Evolutionary conservation across 257 asterid species (phyloP), one percentile per base, ranked within the genome.

Genomic region (Plantago ovata): DNA sequence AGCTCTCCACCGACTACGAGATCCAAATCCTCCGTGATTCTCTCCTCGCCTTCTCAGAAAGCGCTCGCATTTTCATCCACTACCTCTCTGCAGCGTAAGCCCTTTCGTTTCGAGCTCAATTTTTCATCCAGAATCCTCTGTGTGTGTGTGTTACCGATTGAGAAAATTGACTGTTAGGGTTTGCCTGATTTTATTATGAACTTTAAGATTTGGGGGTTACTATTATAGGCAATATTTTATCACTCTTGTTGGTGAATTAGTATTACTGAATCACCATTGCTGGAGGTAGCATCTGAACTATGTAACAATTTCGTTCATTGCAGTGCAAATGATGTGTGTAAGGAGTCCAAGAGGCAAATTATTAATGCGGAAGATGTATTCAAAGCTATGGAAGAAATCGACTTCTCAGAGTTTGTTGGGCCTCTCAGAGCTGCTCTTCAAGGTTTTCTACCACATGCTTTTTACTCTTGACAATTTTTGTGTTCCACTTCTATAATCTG

Each of bases 371-470:
- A 93, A 61, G 99, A 93, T 75, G 95, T 93, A 53, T 82, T 93
- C 70, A 89, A 86, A 73, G 99, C 97, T 28, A 73, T 89, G 66
- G 97, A 93, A 73, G 99, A 89, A 76, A 84, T 89, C 40, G 95
- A 89, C 62, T 93, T 85, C 75, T 33, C 81, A 0, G 98, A 88
- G 70, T 82, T 92, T 67, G 73, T 84, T 50, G 82, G 56, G 43
- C 95, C 95, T 70, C 95, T 92, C 54, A 81, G 86, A 78, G 74
- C 76, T 60, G 77, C 88, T 49, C 99, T 93, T 59, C 87, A 86
- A 85, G 95, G 99, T 92, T 53, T 2, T 24, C 32, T 24, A 24
- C 32, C 32, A 49, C 44, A 19, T n/a, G 18, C 45, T 54, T 36
- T 23, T 38, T 38, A n/a, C 24, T 33, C 18, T 48, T 6, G 23